phyloP scores from a whole-genome alignment of 2,329 filamentous ascomycete species.

The Furcasterigmium furcatum region DNA sequence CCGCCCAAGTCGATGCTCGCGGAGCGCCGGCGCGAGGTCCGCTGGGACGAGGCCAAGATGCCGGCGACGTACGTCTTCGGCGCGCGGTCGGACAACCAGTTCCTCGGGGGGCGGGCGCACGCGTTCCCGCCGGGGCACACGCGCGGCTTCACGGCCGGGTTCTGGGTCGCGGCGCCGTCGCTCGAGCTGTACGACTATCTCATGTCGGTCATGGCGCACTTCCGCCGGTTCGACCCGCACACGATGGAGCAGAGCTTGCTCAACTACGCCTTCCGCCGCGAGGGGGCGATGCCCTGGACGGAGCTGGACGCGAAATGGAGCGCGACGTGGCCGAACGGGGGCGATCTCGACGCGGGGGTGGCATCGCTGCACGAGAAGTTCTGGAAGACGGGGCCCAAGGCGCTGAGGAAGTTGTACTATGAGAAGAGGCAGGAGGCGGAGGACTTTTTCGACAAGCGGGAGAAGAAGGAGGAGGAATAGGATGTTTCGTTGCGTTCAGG shows the following conservation, averaged over 20 bases:
- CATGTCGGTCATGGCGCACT: constrained; percentile 26
- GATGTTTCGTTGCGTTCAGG: no score
- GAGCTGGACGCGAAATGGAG: constrained; percentile 33
- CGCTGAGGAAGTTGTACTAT: constrained; percentile 5
- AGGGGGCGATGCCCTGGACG: constrained; percentile 38
- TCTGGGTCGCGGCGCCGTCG: constrained; percentile 35
- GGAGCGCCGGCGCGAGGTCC: constrained; percentile 10
- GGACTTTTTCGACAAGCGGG: not conserved
- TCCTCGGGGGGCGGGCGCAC: constrained; percentile 25
- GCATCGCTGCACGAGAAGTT: constrained; percentile 33
- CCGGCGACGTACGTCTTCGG: constrained; percentile 29
- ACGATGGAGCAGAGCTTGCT: constrained; percentile 38
- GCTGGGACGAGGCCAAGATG: constrained; percentile 22
- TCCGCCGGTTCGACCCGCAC: constrained; percentile 30
- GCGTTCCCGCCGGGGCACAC: constrained; percentile 28
- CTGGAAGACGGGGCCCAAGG: constrained; percentile 19
- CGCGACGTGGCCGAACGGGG: constrained; percentile 28
- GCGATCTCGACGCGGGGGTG: constrained; percentile 27
- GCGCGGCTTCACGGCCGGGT: constrained; percentile 32
- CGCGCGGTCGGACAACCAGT: constrained; percentile 26
- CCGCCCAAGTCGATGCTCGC: constrained; percentile 9
- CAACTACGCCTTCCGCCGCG: constrained; percentile 37
- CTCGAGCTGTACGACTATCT: constrained; percentile 32
- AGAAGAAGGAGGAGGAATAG: not conserved
- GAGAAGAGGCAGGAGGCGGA: constrained; percentile 1